Evolutionary conservation across 2,329 filamentous ascomycete species (phyloP).

Genomic region (Aureobasidium namibiae): DNA sequence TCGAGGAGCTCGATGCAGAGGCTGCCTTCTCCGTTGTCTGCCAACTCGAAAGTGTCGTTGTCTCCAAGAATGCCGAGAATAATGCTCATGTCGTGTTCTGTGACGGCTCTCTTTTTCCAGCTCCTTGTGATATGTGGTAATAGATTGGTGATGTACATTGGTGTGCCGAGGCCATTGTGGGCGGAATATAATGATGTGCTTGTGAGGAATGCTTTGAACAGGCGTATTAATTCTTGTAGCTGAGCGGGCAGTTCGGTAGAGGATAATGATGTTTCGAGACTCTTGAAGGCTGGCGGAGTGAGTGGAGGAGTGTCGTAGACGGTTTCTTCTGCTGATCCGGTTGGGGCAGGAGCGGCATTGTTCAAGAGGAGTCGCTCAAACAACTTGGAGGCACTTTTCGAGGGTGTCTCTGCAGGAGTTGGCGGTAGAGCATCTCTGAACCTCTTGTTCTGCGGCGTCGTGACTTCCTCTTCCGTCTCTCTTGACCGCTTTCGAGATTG

Average conservation of each 20-base stretch:
- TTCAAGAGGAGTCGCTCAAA: constrained; percentile 26
- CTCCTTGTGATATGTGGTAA: constrained; percentile 33
- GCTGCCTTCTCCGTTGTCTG: constrained; percentile 35
- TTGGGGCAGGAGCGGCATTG: constrained; percentile 11
- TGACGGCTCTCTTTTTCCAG: constrained; percentile 40
- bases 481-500: constrained; percentile 13
- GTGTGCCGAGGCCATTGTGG: constrained; percentile 38
- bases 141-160: constrained; percentile 34
- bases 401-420: constrained; percentile 27
- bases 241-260: constrained; percentile 29
- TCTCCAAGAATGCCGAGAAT: constrained; percentile 33
- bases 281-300: constrained; percentile 19
- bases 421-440: constrained; percentile 23
- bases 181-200: constrained; percentile 43
- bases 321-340: constrained; percentile 12
- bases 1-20: constrained; percentile 34
- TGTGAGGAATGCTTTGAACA: constrained; percentile 41
- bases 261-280: background rate
- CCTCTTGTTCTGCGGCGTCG: constrained; percentile 26
- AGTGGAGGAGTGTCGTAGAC: constrained; percentile 26
- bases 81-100: constrained; percentile 37
- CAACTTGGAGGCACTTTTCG: constrained; percentile 25
- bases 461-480: constrained; percentile 10
- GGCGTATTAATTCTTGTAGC: constrained; percentile 35
- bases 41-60: constrained; percentile 27